phyloP scores from a whole-genome alignment of 2,329 filamentous ascomycete genomes.

The Trichothecium roseum region DNA sequence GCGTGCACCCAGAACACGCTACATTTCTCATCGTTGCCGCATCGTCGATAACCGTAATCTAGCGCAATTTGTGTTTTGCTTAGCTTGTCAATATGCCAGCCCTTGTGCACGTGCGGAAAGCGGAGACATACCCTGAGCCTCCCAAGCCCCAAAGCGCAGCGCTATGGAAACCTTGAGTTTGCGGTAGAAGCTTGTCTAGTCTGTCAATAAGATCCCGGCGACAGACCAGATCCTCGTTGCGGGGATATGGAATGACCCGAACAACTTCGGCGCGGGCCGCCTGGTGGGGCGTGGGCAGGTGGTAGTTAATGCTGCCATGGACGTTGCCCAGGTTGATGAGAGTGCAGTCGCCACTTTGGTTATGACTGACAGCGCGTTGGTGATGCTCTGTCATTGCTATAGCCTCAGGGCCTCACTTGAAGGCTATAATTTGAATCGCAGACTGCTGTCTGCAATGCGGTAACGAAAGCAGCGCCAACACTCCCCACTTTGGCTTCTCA shows the following conservation, averaged over 20 bases:
- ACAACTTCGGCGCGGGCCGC: slow-evolving; percentile 4
- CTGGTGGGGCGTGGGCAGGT: neutral
- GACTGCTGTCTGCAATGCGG: too few species aligned
- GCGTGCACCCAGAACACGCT: slow-evolving; percentile 24
- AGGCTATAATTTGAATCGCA: too few species aligned
- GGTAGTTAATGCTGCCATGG: too few species aligned
- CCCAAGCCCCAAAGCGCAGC: slow-evolving; percentile 16
- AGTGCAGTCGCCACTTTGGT: neutral
- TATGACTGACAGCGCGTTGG: neutral
- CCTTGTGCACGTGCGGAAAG: too few species aligned
- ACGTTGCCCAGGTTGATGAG: slow-evolving; percentile 5
- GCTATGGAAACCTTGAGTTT: slow-evolving; percentile 5
- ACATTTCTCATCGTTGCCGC: slow-evolving; percentile 11
- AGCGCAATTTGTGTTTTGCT: slow-evolving; percentile 25
- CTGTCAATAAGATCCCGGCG: slow-evolving; percentile 9
- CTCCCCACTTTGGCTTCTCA: too few species aligned
- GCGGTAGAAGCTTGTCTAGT: slow-evolving; percentile 11
- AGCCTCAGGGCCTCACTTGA: too few species aligned
- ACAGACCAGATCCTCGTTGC: slow-evolving; percentile 14
- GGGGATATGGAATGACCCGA: slow-evolving; percentile 11
- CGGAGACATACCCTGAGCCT: slow-evolving; percentile 15
- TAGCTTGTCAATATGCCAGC: slow-evolving; percentile 7
- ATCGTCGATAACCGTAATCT: slow-evolving; percentile 18
- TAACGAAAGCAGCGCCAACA: too few species aligned
- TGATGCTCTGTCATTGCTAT: too few species aligned